These are phyloP conservation scores for Tricholoma terreum DNA, from an alignment of 768 basidiomycete genomes.

Conservation along the genomic window DNA sequence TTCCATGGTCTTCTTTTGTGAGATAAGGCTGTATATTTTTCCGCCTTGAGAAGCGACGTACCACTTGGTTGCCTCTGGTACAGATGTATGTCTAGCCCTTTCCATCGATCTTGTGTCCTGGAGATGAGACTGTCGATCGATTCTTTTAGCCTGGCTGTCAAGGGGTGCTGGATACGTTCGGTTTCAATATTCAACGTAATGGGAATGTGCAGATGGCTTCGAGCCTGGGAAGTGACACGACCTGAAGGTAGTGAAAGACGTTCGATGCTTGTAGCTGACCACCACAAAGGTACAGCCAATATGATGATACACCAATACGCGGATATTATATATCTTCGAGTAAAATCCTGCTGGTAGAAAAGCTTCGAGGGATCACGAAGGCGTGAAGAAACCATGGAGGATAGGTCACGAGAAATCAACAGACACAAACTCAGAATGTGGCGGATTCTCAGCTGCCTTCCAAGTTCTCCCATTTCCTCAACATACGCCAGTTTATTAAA, in stretches of 20 bases:
- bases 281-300: constrained; percentile 87
- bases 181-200: constrained; percentile 33
- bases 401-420: constrained; percentile 22
- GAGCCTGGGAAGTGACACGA: constrained; percentile 52
- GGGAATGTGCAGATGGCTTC: constrained; percentile 44
- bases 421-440: constrained; percentile 30
- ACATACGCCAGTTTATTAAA: neutral
- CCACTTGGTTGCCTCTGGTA: constrained; percentile 25
- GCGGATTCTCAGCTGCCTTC: constrained; percentile 16
- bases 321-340: constrained; percentile 58
- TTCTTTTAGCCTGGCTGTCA: constrained; percentile 19
- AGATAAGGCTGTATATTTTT: neutral
- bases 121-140: constrained; percentile 23
- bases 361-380: constrained; percentile 48
- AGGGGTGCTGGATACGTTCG: constrained; percentile 1
- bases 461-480: constrained; percentile 4
- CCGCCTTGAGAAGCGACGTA: constrained; percentile 21
- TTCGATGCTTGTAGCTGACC: constrained; percentile 88
- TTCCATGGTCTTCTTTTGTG: constrained; percentile 3
- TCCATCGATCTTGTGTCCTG: constrained; percentile 35
- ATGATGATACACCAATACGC: constrained; percentile 80
- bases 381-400: constrained; percentile 12
- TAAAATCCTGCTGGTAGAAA: constrained; percentile 47
- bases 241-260: constrained; percentile 67
- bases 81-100: constrained; percentile 39